Evolutionary conservation across 129 eudicot genomes (phyloP).

Genomic region (Chrysanthemum seticuspe): DNA sequence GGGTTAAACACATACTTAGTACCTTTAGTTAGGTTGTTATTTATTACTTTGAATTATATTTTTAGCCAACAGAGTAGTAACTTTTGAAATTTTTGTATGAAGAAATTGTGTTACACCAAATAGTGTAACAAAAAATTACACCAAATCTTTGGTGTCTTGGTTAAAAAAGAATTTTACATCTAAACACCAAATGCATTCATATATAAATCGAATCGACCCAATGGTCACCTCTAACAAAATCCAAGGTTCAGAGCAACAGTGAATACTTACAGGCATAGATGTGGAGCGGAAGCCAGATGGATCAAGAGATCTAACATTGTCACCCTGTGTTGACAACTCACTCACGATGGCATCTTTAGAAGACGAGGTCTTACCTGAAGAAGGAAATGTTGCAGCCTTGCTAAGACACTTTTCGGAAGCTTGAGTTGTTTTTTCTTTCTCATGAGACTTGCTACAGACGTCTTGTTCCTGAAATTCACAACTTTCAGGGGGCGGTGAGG

Average conservation of each 20-base stretch:
- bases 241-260: neutral
- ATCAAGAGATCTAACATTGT: constrained; percentile 22
- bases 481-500: constrained; percentile 22
- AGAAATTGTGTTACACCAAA: too few relatives aligned
- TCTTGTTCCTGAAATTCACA: constrained; percentile 27
- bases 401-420: constrained; percentile 39
- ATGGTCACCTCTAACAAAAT: too few relatives aligned
- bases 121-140: too few relatives aligned
- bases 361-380: constrained; percentile 20
- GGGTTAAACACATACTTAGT: too few relatives aligned
- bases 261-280: constrained; percentile 75
- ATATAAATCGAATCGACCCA: too few relatives aligned
- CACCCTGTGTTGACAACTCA: constrained; percentile 26
- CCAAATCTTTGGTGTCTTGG: too few relatives aligned
- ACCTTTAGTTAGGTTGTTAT: too few relatives aligned
- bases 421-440: constrained; percentile 2
- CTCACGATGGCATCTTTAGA: constrained; percentile 24
- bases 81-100: too few relatives aligned
- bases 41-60: too few relatives aligned
- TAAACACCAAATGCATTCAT: too few relatives aligned
- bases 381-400: constrained; percentile 60
- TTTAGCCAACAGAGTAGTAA: too few relatives aligned
- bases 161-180: too few relatives aligned
- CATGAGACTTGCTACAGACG: constrained; percentile 25
- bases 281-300: constrained; percentile 35